Percentiles rank a stretch among this genome's conserved stretches.
phyloP scores from a whole-genome alignment of 768 basidiomycete species.

The Stropharia rugosoannulata region DNA sequence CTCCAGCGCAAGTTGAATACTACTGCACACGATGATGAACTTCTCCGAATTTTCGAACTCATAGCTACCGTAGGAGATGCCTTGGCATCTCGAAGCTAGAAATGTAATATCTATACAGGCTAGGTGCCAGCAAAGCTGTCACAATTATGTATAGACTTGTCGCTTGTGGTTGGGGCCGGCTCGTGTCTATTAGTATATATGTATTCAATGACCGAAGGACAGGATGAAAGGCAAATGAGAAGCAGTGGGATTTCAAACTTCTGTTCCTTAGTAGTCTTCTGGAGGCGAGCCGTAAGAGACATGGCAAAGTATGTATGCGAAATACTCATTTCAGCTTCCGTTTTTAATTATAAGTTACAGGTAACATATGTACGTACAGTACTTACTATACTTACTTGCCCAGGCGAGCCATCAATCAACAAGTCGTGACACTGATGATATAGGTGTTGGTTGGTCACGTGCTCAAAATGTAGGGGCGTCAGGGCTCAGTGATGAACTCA shows the following conservation, averaged over 20 bases:
- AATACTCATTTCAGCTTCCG: background rate
- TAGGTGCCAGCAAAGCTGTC: too few species aligned
- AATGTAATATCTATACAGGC: background rate
- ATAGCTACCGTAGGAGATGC: slow-evolving; percentile 59
- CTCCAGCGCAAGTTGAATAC: slow-evolving; percentile 41
- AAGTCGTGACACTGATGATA: background rate
- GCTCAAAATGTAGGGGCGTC: background rate
- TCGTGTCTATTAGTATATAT: too few species aligned
- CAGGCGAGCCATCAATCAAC: background rate
- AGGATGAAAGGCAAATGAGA: too few species aligned
- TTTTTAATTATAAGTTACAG: background rate
- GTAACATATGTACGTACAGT: background rate
- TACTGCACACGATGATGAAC: slow-evolving; percentile 49
- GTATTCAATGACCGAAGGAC: too few species aligned
- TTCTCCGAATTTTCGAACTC: slow-evolving; percentile 53
- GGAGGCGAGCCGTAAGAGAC: background rate
- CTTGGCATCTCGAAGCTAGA: slow-evolving; percentile 37
- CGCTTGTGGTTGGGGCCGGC: too few species aligned
- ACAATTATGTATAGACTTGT: too few species aligned
- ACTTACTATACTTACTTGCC: too few species aligned
- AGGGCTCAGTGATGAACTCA: slow-evolving; percentile 2
- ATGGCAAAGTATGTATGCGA: background rate
- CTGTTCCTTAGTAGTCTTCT: too few species aligned
- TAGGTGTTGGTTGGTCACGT: slow-evolving; percentile 14
- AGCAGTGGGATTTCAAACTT: too few species aligned